Evolutionary conservation across 345 rosid species (phyloP), one percentile per base, ranked within the genome.

Genomic region (Eucalyptus curtisii): DNA sequence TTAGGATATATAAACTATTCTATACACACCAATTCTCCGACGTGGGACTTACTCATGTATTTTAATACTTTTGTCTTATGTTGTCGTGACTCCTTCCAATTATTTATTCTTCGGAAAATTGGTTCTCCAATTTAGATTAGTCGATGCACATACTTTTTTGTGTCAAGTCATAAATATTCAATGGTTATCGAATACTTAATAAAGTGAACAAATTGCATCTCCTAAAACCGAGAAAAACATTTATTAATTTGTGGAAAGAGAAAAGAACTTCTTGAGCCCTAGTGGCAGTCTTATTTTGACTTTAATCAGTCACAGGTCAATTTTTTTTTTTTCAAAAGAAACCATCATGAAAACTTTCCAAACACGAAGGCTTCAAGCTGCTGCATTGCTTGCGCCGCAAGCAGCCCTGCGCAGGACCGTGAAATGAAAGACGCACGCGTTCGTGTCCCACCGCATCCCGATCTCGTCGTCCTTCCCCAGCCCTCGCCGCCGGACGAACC

Each of bases 21-120:
- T 19, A n/a, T 24, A 71, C 44, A 37, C 7, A 19, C 2, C 14
- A 33, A 68, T 33, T 68, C 22, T 33, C 2, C 6, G 10, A 68
- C 1, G 7, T 8, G 12, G 1, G 1, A 68, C 11, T 7, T 17
- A 15, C 17, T n/a, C 5, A 2, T 31, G 8, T 61, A 27, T 13
- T 30, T 61, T 30, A 7, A 5, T n/a, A 15, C 6, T 2, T 31
- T 4, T 31, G 2, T 33, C 2, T 68, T 68, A 7, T 68, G 6
- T 33, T 68, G 4, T 14, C 42, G 1, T 19, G 8, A 64, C 37
- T 64, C 10, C 1, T 64, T n/a, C 16, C 16, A 64, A 13, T 64
- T 68, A 33, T 68, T 68, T 68, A 68, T 68, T 16, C 7, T 20
- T 8, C 11, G 8, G 1, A 64, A 61, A 64, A 30, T 64, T 27